Conservation (phyloP, 2,329 filamentous ascomycete species). For the Pochonia chlamydosporia region DNA sequence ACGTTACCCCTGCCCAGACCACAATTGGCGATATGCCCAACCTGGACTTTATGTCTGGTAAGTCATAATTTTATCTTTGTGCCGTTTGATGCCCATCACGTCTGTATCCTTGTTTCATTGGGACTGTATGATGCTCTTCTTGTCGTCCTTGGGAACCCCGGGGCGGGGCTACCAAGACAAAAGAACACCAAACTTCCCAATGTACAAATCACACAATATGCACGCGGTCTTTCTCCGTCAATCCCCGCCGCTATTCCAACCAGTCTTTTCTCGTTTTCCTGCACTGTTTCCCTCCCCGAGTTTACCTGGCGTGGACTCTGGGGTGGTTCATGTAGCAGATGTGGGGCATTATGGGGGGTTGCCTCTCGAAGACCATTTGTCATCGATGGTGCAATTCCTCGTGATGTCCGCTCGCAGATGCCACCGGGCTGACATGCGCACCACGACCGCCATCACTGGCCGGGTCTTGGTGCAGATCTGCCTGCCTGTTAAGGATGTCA, state of each 20-base stretch:
- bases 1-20: constrained; percentile 32
- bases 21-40: constrained; percentile 40
- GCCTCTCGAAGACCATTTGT: constrained; percentile 36
- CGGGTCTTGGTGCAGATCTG: not conserved
- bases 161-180: not conserved
- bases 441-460: not conserved
- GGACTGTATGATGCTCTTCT: not conserved
- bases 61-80: constrained; percentile 20
- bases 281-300: not conserved
- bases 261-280: not conserved
- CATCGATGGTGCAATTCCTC: constrained; percentile 56
- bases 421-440: not conserved
- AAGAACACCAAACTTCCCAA: not conserved
- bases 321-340: constrained; percentile 19
- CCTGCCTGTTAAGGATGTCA: not conserved
- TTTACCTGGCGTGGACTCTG: constrained; percentile 6
- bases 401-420: constrained; percentile 38
- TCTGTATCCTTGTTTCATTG: not conserved
- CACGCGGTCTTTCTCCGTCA: not conserved
- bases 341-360: constrained; percentile 12
- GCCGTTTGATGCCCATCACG: not conserved
- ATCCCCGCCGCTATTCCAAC: constrained; percentile 2
- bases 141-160: not conserved
- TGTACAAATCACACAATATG: constrained; percentile 7
- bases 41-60: constrained; percentile 47